These are phyloP conservation scores for Fusarium albosuccineum DNA, from an alignment of 2,329 filamentous ascomycete genomes.

Conservation along the genomic window DNA sequence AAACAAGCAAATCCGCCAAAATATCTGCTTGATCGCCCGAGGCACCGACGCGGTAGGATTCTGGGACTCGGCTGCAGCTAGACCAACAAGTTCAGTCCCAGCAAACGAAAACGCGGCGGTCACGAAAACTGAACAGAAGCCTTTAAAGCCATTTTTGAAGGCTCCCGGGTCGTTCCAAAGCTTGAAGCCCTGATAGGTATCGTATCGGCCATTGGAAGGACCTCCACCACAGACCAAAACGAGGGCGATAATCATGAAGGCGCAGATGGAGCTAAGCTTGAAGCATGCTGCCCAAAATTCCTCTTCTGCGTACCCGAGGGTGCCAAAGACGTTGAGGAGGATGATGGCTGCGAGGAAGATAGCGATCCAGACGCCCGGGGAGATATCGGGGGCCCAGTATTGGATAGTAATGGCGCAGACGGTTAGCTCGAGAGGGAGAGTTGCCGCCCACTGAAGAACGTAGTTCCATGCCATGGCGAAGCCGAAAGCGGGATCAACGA, in stretches of 20 bases:
- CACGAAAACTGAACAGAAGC: constrained; percentile 77
- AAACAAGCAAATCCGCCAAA: constrained; percentile 65
- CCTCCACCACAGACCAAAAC: constrained; percentile 70
- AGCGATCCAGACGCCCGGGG: constrained; percentile 55
- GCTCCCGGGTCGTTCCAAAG: constrained; percentile 55
- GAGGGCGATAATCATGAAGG: constrained; percentile 74
- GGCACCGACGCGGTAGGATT: constrained; percentile 80
- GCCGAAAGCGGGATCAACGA: constrained; percentile 67
- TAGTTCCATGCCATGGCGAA: constrained; percentile 67
- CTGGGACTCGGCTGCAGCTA: constrained; percentile 75
- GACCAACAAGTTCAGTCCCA: constrained; percentile 76
- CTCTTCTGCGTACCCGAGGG: constrained; percentile 65
- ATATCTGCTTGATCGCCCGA: constrained; percentile 82
- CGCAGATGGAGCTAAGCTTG: constrained; percentile 67
- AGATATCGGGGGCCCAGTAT: constrained; percentile 56
- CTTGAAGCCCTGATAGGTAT: constrained; percentile 58
- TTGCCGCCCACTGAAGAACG: constrained; percentile 58
- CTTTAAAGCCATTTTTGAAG: constrained; percentile 79
- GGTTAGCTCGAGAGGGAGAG: constrained; percentile 58
- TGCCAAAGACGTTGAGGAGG: constrained; percentile 68
- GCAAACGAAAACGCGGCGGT: constrained; percentile 78
- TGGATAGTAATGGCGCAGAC: constrained; percentile 59
- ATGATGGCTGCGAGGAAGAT: constrained; percentile 64
- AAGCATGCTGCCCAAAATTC: constrained; percentile 68
- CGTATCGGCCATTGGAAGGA: constrained; percentile 59